Base-by-base conservation (phyloP, 768 basidiomycete species). In the Rhodosporidiobolus odoratus region DNA sequence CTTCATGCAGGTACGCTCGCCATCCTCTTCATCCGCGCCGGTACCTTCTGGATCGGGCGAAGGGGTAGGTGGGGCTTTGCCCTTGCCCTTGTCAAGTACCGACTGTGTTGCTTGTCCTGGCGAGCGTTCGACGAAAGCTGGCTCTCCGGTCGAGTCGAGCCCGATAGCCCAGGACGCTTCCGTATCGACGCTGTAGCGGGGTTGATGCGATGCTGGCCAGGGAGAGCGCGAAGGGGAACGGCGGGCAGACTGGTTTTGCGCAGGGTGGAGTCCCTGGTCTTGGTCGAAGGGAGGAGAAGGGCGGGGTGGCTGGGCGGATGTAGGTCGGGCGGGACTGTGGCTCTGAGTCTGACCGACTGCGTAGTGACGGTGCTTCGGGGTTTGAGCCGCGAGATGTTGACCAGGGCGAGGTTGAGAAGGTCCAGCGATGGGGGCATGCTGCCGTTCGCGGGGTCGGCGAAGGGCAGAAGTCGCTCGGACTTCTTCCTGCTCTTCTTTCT, bases 71-170 rank as follows among this genome's bases (percentile, higher is more conserved):
- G 19, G 19, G 21, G 56, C 56, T 25, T 37, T 15, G 2, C 56
- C 56, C 37, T 57, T 57, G 4, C 56, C 56, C 37, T 57, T 57
- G 35, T 57, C 56, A 37, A 38, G 56, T n/a, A n/a, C n/a, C 56
- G 3, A 5, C 19, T 23, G 35, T 25, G 56, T 4, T 5, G 32
- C 34, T 13, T 21, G 9, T 23, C 32, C 17, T 17, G 56, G 10
- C 56, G 56, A 57, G n/a, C 52, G 52, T 4, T 27, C 9, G 35
- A 57, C 35, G 37, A 57, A 38, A 12, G 6, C 56, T 17, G 38
- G 3, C 12, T 57, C 56, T 19, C 56, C 56, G 35, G 7, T 15
- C 19, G 56, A 57, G 37, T 57, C 15, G 21, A 57, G 37, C 2
- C 56, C 56, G 56, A 37, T 9, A 3, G 35, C 34, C 34, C 34